Conservation (phyloP, 306 rosid genomes). For the Trifolium subterraneum region DNA sequence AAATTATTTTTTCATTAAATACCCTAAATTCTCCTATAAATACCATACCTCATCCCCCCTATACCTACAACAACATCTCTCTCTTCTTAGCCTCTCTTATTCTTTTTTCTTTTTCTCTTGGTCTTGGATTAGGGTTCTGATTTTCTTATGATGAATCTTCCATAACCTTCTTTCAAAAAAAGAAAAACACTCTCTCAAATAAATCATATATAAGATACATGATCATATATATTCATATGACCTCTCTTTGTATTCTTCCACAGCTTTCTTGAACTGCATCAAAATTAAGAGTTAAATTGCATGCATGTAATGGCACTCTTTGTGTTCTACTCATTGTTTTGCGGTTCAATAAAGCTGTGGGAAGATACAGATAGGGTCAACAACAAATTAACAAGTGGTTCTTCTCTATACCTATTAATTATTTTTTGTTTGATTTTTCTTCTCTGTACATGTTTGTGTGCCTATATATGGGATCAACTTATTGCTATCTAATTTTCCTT, state of each 20-base stretch:
- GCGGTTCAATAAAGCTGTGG: conserved; percentile 99
- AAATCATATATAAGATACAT: neutral
- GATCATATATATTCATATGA: conserved; percentile 40
- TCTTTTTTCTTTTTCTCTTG: conserved; percentile 30
- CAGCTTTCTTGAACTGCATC: conserved; percentile 99
- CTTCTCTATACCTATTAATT: neutral
- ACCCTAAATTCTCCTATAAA: conserved; percentile 70
- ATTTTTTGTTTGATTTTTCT: neutral
- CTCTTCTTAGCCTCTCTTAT: conserved; percentile 37
- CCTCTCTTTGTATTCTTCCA: conserved; percentile 97
- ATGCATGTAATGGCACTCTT: conserved; percentile 53
- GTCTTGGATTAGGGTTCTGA: conserved; percentile 42
- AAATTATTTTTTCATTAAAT: neutral
- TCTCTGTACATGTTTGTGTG: neutral
- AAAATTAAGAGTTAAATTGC: conserved; percentile 44
- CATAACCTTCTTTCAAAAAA: neutral
- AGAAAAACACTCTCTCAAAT: neutral
- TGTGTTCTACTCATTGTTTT: conserved; percentile 39
- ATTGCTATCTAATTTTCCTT: neutral
- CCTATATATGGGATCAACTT: neutral
- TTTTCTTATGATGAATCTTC: conserved; percentile 39
- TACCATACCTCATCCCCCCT: conserved; percentile 46
- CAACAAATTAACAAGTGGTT: conserved; percentile 12
- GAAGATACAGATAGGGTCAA: conserved; percentile 91
- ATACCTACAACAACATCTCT: conserved; percentile 49